phyloP scores from a whole-genome alignment of 108 stramenopile genomes.

The Poteriospumella lacustris region DNA sequence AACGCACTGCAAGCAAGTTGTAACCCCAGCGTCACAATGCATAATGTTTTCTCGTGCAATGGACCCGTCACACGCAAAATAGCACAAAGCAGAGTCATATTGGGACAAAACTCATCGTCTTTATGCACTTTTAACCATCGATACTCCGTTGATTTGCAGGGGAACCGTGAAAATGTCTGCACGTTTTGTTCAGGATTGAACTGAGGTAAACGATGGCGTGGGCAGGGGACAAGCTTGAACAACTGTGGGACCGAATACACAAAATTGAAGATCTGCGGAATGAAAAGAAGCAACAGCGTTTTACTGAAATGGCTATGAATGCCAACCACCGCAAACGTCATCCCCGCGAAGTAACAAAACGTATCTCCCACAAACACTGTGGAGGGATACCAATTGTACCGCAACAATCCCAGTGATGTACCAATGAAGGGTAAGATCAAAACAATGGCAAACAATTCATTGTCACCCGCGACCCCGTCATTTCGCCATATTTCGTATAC shows the following conservation, averaged over 20 bases:
- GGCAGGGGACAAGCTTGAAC: slow-evolving; percentile 87
- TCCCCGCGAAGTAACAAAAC: slow-evolving; percentile 96
- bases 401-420: slow-evolving; percentile 20
- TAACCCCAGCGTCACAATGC: slow-evolving; percentile 65
- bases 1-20: slow-evolving; percentile 55
- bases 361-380: slow-evolving; percentile 95
- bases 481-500: slow-evolving; percentile 27
- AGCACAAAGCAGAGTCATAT: slow-evolving; percentile 88
- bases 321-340: slow-evolving; percentile 89
- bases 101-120: slow-evolving; percentile 52
- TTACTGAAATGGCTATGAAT: slow-evolving; percentile 89
- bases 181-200: slow-evolving; percentile 67
- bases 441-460: slow-evolving; percentile 14
- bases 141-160: slow-evolving; percentile 24
- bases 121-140: slow-evolving; percentile 35
- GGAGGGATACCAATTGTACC: slow-evolving; percentile 68
- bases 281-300: slow-evolving; percentile 86
- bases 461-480: not conserved
- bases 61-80: slow-evolving; percentile 76
- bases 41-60: slow-evolving; percentile 73
- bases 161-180: slow-evolving; percentile 74
- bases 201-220: slow-evolving; percentile 85
- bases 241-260: slow-evolving; percentile 88
- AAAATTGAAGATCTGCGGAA: slow-evolving; percentile 94
- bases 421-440: slow-evolving; percentile 32